These are phyloP conservation scores for Apiotrichum siamense DNA, from an alignment of 1,284 basidiomycete genomes.

Conservation along the genomic window DNA sequence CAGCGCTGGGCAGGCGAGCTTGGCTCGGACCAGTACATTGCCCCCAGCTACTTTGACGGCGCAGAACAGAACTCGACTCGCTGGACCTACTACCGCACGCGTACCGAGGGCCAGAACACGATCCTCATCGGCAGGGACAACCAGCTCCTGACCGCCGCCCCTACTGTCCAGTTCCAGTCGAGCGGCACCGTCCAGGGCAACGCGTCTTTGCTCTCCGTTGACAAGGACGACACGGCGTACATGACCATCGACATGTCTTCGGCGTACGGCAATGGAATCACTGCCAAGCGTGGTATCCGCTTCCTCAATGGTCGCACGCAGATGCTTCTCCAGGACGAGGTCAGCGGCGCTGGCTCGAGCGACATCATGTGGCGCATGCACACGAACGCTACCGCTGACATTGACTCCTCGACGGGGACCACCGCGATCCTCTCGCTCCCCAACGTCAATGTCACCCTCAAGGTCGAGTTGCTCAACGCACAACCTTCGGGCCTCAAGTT, in stretches of 20 bases:
- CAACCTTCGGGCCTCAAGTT: conserved; percentile 43
- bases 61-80: conserved; percentile 67
- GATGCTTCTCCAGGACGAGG: conserved; percentile 86
- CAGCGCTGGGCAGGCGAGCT: conserved; percentile 94
- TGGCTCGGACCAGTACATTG: conserved; percentile 78
- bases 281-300: conserved; percentile 75
- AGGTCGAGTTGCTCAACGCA: conserved; percentile 55
- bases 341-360: conserved; percentile 52
- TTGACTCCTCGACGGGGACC: conserved; percentile 35
- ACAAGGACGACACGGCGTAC: conserved; percentile 69
- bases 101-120: conserved; percentile 95
- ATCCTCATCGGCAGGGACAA: conserved; percentile 71
- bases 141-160: conserved; percentile 68
- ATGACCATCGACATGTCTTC: conserved; percentile 72
- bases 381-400: conserved; percentile 59
- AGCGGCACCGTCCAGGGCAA: conserved; percentile 69
- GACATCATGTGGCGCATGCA: conserved; percentile 87
- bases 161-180: conserved; percentile 56
- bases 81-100: conserved; percentile 93
- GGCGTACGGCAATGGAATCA: conserved; percentile 57
- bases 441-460: conserved; percentile 56
- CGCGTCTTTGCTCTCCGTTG: conserved; percentile 56
- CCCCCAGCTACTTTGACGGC: conserved; percentile 63
- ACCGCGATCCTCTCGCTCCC: conserved; percentile 64
- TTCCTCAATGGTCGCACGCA: conserved; percentile 80